Base-by-base conservation (phyloP, 495 filamentous ascomycete genomes). In the Talaromyces stipitatus region DNA sequence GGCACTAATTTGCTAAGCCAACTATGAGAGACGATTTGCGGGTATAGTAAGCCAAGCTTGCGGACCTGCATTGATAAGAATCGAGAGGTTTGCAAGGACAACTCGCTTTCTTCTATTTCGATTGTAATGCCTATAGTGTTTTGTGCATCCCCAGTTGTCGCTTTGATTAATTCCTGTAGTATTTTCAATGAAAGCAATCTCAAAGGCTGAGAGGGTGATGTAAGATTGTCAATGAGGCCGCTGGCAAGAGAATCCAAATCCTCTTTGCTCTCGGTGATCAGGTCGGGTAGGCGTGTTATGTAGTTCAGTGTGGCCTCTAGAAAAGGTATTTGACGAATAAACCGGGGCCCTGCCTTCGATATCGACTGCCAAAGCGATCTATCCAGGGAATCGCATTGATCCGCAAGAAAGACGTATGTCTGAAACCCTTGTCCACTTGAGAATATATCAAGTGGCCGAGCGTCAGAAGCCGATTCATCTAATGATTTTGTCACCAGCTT, bases 1-100 rank as follows among this genome's bases (percentile, higher is more conserved):
- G 91, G 88, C 27, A 97, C 78, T 5, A 92, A 77, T 60, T 76
- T 78, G 28, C 81, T 72, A 62, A 95, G 75, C 85, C 86, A 91
- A 11, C 76, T 78, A 50, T 78, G 77, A 20, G 73, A 63, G 60
- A 73, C 61, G 50, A 80, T 63, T 68, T 73, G 66, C 55, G 81
- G 64, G 70, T 83, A 88, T 62, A 86, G 61, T 57, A 80, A 65
- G 47, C 83, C 75, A 28, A 97, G 79, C 61, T 87, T 90, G 30
- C 94, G 86, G 38, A 95, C 81, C 55, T 92, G 85, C 78, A 97
- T 92, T 7, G 89, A 83, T 16, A 94, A 74, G 2, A 82, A 79
- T 16, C 94, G 81, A 38, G 81, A 79, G 28, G 85, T 90, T 54
- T 94, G 82, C 3, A 97, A 66, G 54, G 83, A 83, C 20, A 95